Base-by-base conservation (phyloP, 139 green algal species). In the Coelastrella sp. region DNA sequence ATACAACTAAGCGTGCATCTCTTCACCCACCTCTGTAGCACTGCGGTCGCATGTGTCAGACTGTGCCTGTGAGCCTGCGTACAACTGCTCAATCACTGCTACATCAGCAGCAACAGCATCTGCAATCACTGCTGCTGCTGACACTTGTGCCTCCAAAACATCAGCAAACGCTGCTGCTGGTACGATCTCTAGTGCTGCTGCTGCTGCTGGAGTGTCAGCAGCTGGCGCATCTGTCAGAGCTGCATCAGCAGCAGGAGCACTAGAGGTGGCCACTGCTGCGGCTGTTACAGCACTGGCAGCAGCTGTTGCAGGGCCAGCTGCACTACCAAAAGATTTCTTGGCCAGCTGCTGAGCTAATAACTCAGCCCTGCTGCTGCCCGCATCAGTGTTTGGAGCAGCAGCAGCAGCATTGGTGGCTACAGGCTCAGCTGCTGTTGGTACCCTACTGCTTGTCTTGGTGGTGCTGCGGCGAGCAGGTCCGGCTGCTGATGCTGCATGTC, bases 11-110 rank as follows among this genome's bases (percentile, higher is more conserved):
- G 79, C 14, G 54, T 68, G n/a, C 11, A 11, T 4, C 32, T 1
- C 32, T 47, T 47, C 32, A 32, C 61, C 80, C 7, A 22, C 22
- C 57, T 75, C n/a, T 4, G n/a, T 60, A 59, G 32, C n/a, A 16
- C 7, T 86, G n/a, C 11, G 17, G 3, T 22, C 80, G 6, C 13
- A 86, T 23, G n/a, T 77, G 32, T 87, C 81, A 19, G 23, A 87
- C 64, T 87, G 81, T 0, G 81, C 81, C 81, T 87, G 81, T 19
- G 81, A 87, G 22, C 81, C 81, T 54, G 81, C 81, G 77, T 87
- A 87, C 22, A 78, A 19, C 81, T 65, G 81, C 3, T 87, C 81
- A 77, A 3, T 61, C 10, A 32, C 32, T 5, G 11, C n/a, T 8
- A 54, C 68, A 57, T 64, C 68, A 32, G 68, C 74, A 80, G 74